A percentile compares a stretch with the other conserved stretches of the same genome.
These are phyloP conservation scores for Coffea humblotiana DNA, from an alignment of 305 asterid genomes.

Conservation along the genomic window DNA sequence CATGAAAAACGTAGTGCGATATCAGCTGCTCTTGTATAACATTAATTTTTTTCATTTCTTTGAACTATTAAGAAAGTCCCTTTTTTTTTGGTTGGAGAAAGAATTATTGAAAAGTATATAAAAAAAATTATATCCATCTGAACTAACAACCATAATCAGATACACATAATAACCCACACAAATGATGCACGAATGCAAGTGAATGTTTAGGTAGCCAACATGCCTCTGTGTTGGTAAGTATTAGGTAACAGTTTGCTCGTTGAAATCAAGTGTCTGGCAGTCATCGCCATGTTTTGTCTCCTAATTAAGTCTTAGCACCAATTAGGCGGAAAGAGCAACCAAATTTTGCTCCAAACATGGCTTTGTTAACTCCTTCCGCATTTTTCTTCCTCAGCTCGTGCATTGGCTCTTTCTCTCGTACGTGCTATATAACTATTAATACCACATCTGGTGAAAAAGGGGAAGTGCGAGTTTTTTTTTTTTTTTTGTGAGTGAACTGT, in stretches of 20 bases:
- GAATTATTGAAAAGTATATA: background rate
- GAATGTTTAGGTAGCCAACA: too few relatives aligned
- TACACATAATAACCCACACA: background rate
- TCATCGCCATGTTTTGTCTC: conserved; percentile 31
- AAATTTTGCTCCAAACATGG: conserved; percentile 1
- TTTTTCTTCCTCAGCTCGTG: background rate
- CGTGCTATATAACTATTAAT: conserved; percentile 3
- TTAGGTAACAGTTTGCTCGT: too few relatives aligned
- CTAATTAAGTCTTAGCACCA: background rate
- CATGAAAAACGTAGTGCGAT: too few relatives aligned
- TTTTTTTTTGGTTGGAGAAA: background rate
- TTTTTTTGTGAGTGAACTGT: background rate
- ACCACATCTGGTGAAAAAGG: background rate
- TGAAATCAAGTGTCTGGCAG: conserved; percentile 5
- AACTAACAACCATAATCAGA: too few relatives aligned
- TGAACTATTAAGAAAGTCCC: background rate
- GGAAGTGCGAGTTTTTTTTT: background rate
- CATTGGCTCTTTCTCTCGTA: background rate
- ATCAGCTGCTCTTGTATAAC: background rate
- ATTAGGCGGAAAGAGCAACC: conserved; percentile 34
- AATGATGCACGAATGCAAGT: too few relatives aligned
- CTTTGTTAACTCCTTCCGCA: conserved; percentile 42
- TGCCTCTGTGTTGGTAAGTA: too few relatives aligned
- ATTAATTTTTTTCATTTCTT: background rate
- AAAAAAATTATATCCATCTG: too few relatives aligned